Evolutionary conservation across 805 yeast genomes (phyloP).

Genomic region (Kluyveromyces lactis): DNA sequence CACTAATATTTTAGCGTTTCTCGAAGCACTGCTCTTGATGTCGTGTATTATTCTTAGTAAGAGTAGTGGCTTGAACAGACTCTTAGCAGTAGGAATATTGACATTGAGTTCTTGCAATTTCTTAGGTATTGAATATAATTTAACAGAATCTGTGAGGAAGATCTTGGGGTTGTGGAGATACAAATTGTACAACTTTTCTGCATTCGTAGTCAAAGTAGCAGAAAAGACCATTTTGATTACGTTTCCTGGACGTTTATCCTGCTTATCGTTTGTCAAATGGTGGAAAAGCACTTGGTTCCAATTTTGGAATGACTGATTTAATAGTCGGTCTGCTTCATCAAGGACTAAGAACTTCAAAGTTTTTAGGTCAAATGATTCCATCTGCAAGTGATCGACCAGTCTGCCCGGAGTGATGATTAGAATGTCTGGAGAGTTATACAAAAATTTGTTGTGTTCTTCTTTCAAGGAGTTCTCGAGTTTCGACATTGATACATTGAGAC

Average conservation of each 20-base stretch:
- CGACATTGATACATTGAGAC: constrained; percentile 43
- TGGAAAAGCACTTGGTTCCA: constrained; percentile 62
- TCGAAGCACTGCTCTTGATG: neutral
- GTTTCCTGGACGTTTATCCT: constrained; percentile 24
- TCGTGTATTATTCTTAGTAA: constrained; percentile 45
- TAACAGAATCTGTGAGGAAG: constrained; percentile 56
- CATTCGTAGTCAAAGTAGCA: constrained; percentile 90
- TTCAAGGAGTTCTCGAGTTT: constrained; percentile 49
- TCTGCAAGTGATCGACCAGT: constrained; percentile 61
- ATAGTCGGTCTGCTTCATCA: constrained; percentile 75
- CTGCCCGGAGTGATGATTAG: constrained; percentile 72
- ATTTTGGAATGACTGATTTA: constrained; percentile 87
- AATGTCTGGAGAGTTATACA: constrained; percentile 50
- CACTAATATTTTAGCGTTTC: constrained; percentile 15
- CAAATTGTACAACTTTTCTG: constrained; percentile 72
- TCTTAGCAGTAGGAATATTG: constrained; percentile 32
- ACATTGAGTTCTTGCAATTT: constrained; percentile 38
- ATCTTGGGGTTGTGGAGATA: constrained; percentile 65
- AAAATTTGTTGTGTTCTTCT: constrained; percentile 54
- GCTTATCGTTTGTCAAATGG: constrained; percentile 31
- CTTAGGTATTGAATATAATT: constrained; percentile 52
- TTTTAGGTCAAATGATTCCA: constrained; percentile 36
- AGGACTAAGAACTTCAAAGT: constrained; percentile 56
- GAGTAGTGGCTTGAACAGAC: constrained; percentile 62
- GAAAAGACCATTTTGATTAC: constrained; percentile 71